phyloP scores from a whole-genome alignment of 192 early-diverging fungal genomes.

The Rhizophagus clarus region DNA sequence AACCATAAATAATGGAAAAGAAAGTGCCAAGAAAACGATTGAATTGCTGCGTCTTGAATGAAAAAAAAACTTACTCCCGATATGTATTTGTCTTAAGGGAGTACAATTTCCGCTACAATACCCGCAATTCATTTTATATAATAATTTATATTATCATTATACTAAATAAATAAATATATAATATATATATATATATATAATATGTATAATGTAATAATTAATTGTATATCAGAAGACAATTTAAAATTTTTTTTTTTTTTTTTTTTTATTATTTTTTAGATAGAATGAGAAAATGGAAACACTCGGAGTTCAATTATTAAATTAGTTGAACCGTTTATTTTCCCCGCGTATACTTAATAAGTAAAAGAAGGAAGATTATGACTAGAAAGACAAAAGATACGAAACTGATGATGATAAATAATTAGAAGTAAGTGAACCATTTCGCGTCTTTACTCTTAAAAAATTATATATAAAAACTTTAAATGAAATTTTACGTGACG shows the following conservation, averaged over 20 bases:
- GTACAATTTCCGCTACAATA: too few species aligned
- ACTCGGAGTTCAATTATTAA: too few species aligned
- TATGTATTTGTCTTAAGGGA: not conserved
- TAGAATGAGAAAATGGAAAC: too few species aligned
- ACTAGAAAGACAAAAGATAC: not conserved
- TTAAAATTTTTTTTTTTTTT: too few species aligned
- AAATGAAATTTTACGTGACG: not conserved
- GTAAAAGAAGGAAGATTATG: not conserved
- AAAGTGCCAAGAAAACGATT: not conserved
- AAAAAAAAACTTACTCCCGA: not conserved
- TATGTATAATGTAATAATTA: not conserved
- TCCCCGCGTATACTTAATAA: not conserved
- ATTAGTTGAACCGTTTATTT: too few species aligned
- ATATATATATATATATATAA: too few species aligned
- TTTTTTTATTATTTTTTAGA: too few species aligned
- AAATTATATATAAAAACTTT: too few species aligned
- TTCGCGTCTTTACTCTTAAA: not conserved
- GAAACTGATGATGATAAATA: not conserved
- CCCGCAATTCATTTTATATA: too few species aligned
- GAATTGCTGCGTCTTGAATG: not conserved
- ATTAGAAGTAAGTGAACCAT: too few species aligned
- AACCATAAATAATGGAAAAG: not conserved
- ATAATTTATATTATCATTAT: too few species aligned
- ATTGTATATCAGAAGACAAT: not conserved
- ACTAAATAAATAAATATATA: too few species aligned